Conservation (phyloP, 345 rosid species). For the Passiflora organensis region DNA sequence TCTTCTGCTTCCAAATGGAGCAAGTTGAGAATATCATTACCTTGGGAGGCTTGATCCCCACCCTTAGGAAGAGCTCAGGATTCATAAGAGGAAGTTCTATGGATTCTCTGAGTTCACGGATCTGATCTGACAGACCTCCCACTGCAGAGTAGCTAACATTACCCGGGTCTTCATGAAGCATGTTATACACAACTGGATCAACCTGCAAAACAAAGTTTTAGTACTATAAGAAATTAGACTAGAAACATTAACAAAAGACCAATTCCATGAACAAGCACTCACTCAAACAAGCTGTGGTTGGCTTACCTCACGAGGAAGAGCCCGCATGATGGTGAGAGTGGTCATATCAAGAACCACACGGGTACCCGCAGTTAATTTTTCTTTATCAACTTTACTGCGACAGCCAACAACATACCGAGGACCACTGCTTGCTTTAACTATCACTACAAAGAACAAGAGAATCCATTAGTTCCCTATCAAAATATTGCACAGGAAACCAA, state of each 20-base stretch:
- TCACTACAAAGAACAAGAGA: slow-evolving; percentile 42
- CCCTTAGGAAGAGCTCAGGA: slow-evolving; percentile 92
- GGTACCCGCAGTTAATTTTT: slow-evolving; percentile 78
- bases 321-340: slow-evolving; percentile 73
- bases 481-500: neutral
- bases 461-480: neutral
- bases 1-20: neutral
- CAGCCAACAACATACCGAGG: slow-evolving; percentile 98
- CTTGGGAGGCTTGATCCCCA: slow-evolving; percentile 98
- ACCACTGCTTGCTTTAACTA: slow-evolving; percentile 94
- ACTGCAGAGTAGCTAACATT: slow-evolving; percentile 96
- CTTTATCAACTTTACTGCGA: slow-evolving; percentile 92
- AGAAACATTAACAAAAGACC: neutral
- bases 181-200: slow-evolving; percentile 93
- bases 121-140: slow-evolving; percentile 93
- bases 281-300: too few relatives aligned
- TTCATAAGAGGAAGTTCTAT: slow-evolving; percentile 98
- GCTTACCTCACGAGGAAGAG: slow-evolving; percentile 82
- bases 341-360: slow-evolving; percentile 84
- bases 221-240: too few relatives aligned
- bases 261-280: neutral
- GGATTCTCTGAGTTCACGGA: slow-evolving; percentile 89
- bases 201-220: slow-evolving; percentile 56
- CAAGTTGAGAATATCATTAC: neutral
- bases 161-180: slow-evolving; percentile 97